These are phyloP conservation scores for Desmodesmus armatus DNA, from an alignment of 139 green algal genomes.

Conservation along the genomic window DNA sequence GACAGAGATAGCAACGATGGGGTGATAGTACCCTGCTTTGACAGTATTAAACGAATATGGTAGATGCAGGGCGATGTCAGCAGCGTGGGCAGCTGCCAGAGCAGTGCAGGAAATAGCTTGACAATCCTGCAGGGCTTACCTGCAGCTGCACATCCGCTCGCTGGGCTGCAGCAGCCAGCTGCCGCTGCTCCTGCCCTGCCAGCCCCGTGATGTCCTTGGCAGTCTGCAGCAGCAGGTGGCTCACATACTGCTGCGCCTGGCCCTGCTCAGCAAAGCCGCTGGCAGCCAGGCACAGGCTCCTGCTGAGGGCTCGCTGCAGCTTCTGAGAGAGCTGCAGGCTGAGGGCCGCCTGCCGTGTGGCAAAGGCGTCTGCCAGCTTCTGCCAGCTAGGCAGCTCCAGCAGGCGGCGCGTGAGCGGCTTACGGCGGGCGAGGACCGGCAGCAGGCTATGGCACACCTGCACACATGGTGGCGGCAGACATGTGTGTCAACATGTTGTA, in stretches of 20 bases:
- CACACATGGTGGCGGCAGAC: no score
- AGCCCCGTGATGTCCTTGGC: constrained; percentile 46
- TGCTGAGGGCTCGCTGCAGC: constrained; percentile 59
- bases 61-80: no score
- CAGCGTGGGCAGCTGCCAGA: no score
- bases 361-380: constrained; percentile 59
- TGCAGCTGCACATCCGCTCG: constrained; percentile 44
- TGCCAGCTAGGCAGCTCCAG: constrained; percentile 64
- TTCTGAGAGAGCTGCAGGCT: constrained; percentile 46
- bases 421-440: constrained; percentile 64
- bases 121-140: no score
- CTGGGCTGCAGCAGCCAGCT: constrained; percentile 35
- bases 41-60: no score
- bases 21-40: neutral
- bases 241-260: constrained; percentile 34
- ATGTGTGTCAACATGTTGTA: no score
- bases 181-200: constrained; percentile 45
- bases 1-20: neutral
- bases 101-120: no score
- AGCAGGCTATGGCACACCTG: constrained; percentile 65
- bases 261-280: neutral
- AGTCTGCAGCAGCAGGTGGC: constrained; percentile 39
- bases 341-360: constrained; percentile 43
- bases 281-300: constrained; percentile 44
- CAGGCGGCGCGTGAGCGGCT: constrained; percentile 51